A percentile compares a stretch with the other conserved stretches of the same genome.
These are phyloP conservation scores for Phytopythium kandeliae DNA, from an alignment of 352 stramenopile species.

Conservation along the genomic window DNA sequence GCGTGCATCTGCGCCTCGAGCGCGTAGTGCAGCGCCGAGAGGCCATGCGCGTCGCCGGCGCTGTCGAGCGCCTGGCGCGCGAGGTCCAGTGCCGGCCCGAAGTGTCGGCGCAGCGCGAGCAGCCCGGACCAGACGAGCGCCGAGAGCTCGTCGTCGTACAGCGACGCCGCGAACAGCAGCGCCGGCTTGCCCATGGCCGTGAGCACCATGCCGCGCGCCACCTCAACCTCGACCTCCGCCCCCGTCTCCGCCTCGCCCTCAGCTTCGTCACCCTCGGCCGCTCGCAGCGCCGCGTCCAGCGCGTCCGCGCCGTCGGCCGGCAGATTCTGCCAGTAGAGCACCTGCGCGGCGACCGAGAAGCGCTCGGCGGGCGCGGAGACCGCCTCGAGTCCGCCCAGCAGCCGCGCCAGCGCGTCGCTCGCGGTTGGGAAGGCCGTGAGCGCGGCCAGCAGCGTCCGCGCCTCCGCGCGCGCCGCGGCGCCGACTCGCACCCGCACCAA, in stretches of 20 bases:
- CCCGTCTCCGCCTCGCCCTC: background rate
- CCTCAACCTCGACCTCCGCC: background rate
- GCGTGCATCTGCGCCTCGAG: conserved; percentile 62
- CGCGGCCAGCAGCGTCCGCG: conserved; percentile 34
- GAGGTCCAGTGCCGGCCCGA: conserved; percentile 32
- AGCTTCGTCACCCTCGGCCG: conserved; percentile 17
- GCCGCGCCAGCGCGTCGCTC: conserved; percentile 27
- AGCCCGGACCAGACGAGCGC: conserved; percentile 55
- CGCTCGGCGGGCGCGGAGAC: conserved; percentile 11
- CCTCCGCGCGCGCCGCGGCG: conserved; percentile 1
- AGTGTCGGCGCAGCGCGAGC: conserved; percentile 30
- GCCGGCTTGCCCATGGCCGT: conserved; percentile 73
- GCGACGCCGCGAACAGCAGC: conserved; percentile 72
- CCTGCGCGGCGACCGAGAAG: conserved; percentile 24
- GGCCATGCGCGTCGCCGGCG: conserved; percentile 52
- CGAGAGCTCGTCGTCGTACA: conserved; percentile 82
- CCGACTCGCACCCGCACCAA: background rate
- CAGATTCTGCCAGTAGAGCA: conserved; percentile 43
- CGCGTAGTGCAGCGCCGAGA: conserved; percentile 71
- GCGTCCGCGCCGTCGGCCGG: conserved; percentile 9
- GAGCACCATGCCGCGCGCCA: conserved; percentile 30
- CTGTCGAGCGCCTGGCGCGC: conserved; percentile 70
- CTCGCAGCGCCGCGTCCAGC: conserved; percentile 27
- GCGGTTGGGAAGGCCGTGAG: conserved; percentile 62
- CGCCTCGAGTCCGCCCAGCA: conserved; percentile 32